Evolutionary conservation across 306 rosid species (phyloP), one percentile per base, ranked within the genome.

Genomic region (Cucurbita maxima): DNA sequence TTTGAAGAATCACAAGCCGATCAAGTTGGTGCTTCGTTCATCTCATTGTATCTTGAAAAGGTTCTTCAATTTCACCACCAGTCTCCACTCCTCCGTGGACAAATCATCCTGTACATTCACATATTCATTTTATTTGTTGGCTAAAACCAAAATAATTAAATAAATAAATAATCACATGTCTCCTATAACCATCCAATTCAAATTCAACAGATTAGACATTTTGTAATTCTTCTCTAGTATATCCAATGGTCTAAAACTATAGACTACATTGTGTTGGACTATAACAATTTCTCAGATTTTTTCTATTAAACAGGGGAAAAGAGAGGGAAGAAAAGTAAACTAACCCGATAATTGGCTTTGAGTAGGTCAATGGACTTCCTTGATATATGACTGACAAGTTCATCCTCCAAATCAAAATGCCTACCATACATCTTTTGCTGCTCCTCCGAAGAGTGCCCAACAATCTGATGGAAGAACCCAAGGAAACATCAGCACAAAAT

Each of bases 401-500:
- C 95, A 79, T 91, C 97, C 18, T 91, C 92, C 19, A 88, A 68
- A 77, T 91, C 99, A 85, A 94, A 94, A 80, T 94, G 99, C 84
- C 99, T 84, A 63, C 99, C 99, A 51, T 30, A 88, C 97, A 94
- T 91, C 71, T 91, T 91, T 58, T 94, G 99, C 80, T 94, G 99
- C 76, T 94, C 99, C 76, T 94, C 99, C 18, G 97, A 19, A 77
- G 83, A 86, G 82, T 85, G 69, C 71, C 92, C 96, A 55, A 74
- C 78, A 48, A 94, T 94, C 98, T 94, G 86, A 72, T 82, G 79
- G 64, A 86, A 72, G 55, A 36, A 63, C 22, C 60, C 45, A 41
- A 72, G n/a, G 12, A 67, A 48, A 38, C 54, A 48, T 57, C 6
- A 60, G 10, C 44, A 55, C 58, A 18, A 20, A 18, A 18, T 10